Conservation (phyloP, 2,329 filamentous ascomycete genomes). For the Capronia americana region DNA sequence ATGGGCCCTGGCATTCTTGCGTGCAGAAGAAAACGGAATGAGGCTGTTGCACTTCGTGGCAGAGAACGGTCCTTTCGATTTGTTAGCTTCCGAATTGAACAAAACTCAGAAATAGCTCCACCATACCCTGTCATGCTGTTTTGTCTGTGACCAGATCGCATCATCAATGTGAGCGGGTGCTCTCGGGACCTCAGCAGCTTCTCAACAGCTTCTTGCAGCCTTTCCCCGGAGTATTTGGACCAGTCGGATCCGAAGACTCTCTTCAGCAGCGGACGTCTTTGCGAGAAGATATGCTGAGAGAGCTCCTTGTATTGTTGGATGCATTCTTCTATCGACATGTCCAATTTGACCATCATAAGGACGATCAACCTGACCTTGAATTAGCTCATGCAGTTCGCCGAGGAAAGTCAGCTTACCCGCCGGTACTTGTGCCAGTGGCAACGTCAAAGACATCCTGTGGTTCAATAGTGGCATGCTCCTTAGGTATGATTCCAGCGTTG, state of each 20-base stretch:
- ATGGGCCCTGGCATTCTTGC: slow-evolving; percentile 33
- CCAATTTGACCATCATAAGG: slow-evolving; percentile 56
- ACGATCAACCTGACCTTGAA: slow-evolving; percentile 51
- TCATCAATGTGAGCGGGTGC: slow-evolving; percentile 20
- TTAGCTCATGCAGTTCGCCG: slow-evolving; percentile 3
- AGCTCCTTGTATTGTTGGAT: slow-evolving; percentile 51
- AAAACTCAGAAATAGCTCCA: background rate
- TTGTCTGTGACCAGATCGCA: slow-evolving; percentile 21
- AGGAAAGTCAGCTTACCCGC: slow-evolving; percentile 43
- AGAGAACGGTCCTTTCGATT: slow-evolving; percentile 26
- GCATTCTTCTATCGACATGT: slow-evolving; percentile 54
- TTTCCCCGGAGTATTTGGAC: slow-evolving; percentile 31
- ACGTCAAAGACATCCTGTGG: slow-evolving; percentile 51
- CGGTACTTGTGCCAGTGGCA: slow-evolving; percentile 50
- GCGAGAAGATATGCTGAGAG: slow-evolving; percentile 38
- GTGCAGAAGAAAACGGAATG: slow-evolving; percentile 37
- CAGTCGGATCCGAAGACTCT: slow-evolving; percentile 30
- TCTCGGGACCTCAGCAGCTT: slow-evolving; percentile 28
- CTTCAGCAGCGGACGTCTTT: slow-evolving; percentile 26
- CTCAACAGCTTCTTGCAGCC: slow-evolving; percentile 30
- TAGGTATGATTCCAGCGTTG: slow-evolving; percentile 21
- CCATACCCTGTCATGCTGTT: slow-evolving; percentile 28
- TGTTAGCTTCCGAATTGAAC: background rate
- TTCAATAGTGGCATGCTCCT: slow-evolving; percentile 19
- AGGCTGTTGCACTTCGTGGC: slow-evolving; percentile 29